Conservation (phyloP, 75 land plant species). For the Cupressus sempervirens region DNA sequence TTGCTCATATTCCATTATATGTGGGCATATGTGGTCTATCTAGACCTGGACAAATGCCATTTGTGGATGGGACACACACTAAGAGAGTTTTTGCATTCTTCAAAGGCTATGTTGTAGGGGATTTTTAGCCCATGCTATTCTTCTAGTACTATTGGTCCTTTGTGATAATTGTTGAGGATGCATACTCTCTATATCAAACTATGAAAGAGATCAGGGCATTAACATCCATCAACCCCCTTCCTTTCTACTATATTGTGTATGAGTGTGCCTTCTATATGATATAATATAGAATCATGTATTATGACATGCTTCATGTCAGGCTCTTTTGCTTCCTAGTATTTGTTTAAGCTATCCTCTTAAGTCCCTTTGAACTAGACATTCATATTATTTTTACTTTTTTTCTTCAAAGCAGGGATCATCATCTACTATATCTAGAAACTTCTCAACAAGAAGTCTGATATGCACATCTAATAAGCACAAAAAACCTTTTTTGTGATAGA, state of each 20-base stretch:
- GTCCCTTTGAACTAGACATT: background rate
- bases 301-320: background rate
- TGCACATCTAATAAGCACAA: background rate
- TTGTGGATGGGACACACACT: background rate
- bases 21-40: background rate
- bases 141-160: background rate
- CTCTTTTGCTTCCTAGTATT: background rate
- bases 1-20: background rate
- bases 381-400: too few species aligned
- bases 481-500: background rate
- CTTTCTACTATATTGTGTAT: background rate
- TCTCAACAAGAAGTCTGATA: background rate
- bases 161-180: background rate
- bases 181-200: background rate
- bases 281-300: background rate
- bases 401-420: background rate
- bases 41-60: background rate
- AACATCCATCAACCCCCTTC: background rate
- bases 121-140: background rate
- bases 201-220: background rate
- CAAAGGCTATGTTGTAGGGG: background rate
- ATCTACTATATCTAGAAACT: background rate
- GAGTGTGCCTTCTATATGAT: background rate
- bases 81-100: background rate
- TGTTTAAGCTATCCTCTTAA: background rate